Evolutionary conservation across 331 rosid genomes (phyloP), one percentile per base, ranked within the genome.

Genomic region (Acacia concinna): DNA sequence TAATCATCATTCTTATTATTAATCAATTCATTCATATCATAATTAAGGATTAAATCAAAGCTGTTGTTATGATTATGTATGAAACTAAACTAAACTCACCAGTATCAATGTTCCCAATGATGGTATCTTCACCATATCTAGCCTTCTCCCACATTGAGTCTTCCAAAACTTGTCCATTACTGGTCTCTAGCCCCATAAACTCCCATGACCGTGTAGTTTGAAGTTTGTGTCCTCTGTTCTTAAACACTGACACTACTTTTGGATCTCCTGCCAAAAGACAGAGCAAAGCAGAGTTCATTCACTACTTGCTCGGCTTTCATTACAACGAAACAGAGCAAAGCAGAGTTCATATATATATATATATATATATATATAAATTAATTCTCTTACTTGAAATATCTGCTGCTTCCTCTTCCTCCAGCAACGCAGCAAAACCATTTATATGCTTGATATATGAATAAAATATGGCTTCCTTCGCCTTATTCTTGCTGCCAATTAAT

Each of bases 151-250:
- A 88, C 11, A 76, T 56, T 3, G 95, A 92, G 59, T 80, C 78
- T 17, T 86, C 73, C 5, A 80, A 78, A 68, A 86, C 70, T 12
- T 54, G 59, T 75, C 86, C 95, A 76, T 83, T 74, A 0, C 70
- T 73, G 0, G 37, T 68, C 62, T 87, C 87, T 17, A 92, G 80
- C 4, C 87, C 90, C 78, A 92, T 69, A 86, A 90, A 92, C 3
- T 85, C 93, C 97, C 97, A 92, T 38, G 97, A 88, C 37, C 91
- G 38, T 2, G 97, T 90, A 8, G 95, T 92, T 79, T 87, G 94
- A 73, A 90, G 52, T 38, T 87, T 71, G 65, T 85, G 81, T 75
- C 92, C 86, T 74, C 69, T 82, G 83, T 92, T 88, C 83, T 73
- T 20, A 69, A 86, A 92, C n/a, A 92, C 83, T 27, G 97, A 90